phyloP scores from a whole-genome alignment of 345 rosid genomes.

The Pseudoturritis turrita region DNA sequence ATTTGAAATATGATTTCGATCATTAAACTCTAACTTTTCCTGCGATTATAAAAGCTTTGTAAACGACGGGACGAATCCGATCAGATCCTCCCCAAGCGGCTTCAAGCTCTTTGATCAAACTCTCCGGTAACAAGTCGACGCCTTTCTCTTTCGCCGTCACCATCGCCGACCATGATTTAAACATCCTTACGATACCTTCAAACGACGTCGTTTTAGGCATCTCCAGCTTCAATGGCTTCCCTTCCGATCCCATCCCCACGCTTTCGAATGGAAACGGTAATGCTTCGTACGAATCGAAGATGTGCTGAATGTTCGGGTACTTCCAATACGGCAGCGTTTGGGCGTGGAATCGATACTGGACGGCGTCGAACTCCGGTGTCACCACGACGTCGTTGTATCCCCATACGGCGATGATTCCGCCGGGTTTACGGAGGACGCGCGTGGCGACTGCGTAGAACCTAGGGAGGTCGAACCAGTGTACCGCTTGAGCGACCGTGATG shows the following conservation, averaged over 20 bases:
- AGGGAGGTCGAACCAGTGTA: slow-evolving; percentile 70
- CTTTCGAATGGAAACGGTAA: slow-evolving; percentile 66
- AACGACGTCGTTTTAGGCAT: slow-evolving; percentile 49
- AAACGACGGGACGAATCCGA: slow-evolving; percentile 37
- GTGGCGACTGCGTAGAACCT: slow-evolving; percentile 48
- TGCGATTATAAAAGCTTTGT: slow-evolving; percentile 56
- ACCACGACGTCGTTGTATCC: slow-evolving; percentile 50
- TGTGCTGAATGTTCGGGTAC: slow-evolving; percentile 27
- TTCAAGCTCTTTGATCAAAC: slow-evolving; percentile 41
- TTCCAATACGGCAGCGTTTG: slow-evolving; percentile 48
- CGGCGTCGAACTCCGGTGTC: slow-evolving; percentile 42
- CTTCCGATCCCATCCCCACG: slow-evolving; percentile 57
- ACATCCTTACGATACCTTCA: slow-evolving; percentile 42
- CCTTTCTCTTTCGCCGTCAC: slow-evolving; percentile 53
- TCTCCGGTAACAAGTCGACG: slow-evolving; percentile 53
- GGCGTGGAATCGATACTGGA: slow-evolving; percentile 41
- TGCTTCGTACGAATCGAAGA: slow-evolving; percentile 42
- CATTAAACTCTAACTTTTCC: slow-evolving; percentile 38
- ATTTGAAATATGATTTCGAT: too few relatives aligned
- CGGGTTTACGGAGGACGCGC: slow-evolving; percentile 50
- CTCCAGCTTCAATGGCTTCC: slow-evolving; percentile 50
- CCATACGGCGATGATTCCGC: slow-evolving; percentile 58
- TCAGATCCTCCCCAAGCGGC: slow-evolving; percentile 51
- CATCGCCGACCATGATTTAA: slow-evolving; percentile 49
- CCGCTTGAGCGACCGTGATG: slow-evolving; percentile 54